phyloP scores from a whole-genome alignment of 192 early-diverging fungal species.

The Umbelopsis isabellina region DNA sequence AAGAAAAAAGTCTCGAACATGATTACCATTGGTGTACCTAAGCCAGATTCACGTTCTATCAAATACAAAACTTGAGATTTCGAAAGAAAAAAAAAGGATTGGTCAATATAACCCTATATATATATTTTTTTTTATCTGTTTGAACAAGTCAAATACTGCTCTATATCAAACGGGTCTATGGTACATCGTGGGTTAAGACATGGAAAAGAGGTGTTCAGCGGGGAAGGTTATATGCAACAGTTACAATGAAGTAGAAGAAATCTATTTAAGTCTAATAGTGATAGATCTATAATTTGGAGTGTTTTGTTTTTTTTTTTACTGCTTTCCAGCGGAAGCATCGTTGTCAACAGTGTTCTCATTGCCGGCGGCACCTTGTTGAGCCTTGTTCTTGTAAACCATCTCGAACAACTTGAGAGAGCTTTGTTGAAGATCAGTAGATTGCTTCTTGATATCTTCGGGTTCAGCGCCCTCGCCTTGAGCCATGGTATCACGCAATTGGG shows the following conservation, averaged over 20 bases:
- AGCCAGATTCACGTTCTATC: no score
- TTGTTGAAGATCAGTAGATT: slow-evolving; percentile 85
- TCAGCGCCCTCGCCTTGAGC: slow-evolving; percentile 65
- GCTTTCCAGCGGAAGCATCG: slow-evolving; percentile 23
- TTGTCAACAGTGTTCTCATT: slow-evolving; percentile 27
- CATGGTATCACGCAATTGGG: slow-evolving; percentile 77
- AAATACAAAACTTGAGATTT: no score
- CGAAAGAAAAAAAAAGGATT: no score
- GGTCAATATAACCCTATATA: slow-evolving; percentile 7
- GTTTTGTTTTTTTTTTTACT: background rate
- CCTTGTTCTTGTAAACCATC: slow-evolving; percentile 92
- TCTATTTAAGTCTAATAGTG: slow-evolving; percentile 13
- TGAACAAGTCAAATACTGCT: background rate
- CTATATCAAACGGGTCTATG: slow-evolving; percentile 17
- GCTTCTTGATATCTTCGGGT: slow-evolving; percentile 88
- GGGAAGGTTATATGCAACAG: slow-evolving; percentile 22
- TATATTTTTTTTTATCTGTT: slow-evolving; percentile 16
- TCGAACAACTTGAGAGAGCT: slow-evolving; percentile 95
- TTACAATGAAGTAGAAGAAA: slow-evolving; percentile 1
- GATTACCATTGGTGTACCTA: no score
- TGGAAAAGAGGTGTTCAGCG: background rate
- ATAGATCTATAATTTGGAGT: background rate
- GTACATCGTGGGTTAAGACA: slow-evolving; percentile 1
- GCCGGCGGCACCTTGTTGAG: slow-evolving; percentile 43
- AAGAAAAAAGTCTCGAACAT: no score